A percentile compares a stretch with the other conserved stretches of the same genome.
These are phyloP conservation scores for Saccharomycopsis sp. DNA, from an alignment of 805 yeast genomes.

Conservation along the genomic window DNA sequence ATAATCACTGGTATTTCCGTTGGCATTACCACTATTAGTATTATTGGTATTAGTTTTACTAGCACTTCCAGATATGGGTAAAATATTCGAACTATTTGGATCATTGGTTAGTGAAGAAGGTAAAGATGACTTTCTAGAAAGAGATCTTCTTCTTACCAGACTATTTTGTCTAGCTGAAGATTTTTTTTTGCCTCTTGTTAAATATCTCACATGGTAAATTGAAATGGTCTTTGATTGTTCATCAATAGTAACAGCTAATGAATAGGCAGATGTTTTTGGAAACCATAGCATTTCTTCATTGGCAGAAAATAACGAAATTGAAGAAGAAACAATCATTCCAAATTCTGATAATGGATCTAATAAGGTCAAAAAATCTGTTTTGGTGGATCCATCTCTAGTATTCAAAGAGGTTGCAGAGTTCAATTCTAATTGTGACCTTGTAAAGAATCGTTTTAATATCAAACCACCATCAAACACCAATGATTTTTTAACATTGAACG, in stretches of 20 bases:
- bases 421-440: background rate
- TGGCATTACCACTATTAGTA: background rate
- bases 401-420: background rate
- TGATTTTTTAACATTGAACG: conserved; percentile 53
- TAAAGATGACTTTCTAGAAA: conserved; percentile 17
- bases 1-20: background rate
- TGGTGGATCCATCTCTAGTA: background rate
- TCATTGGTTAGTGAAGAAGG: conserved; percentile 9
- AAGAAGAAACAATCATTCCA: conserved; percentile 60
- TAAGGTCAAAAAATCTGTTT: conserved; percentile 46
- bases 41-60: background rate
- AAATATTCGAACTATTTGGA: conserved; percentile 10
- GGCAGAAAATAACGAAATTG: conserved; percentile 52
- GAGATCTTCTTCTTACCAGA: conserved; percentile 20
- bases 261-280: conserved; percentile 32
- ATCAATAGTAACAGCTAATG: conserved; percentile 49
- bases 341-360: conserved; percentile 68
- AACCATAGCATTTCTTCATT: conserved; percentile 47
- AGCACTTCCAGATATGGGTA: background rate
- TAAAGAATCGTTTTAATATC: conserved; percentile 44
- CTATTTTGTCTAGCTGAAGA: conserved; percentile 7
- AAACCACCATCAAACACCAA: conserved; percentile 61
- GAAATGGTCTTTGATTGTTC: conserved; percentile 33
- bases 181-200: conserved; percentile 17
- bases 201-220: conserved; percentile 46